phyloP scores from a whole-genome alignment of 164 flowering plant genomes.

The Vitis cinerea region DNA sequence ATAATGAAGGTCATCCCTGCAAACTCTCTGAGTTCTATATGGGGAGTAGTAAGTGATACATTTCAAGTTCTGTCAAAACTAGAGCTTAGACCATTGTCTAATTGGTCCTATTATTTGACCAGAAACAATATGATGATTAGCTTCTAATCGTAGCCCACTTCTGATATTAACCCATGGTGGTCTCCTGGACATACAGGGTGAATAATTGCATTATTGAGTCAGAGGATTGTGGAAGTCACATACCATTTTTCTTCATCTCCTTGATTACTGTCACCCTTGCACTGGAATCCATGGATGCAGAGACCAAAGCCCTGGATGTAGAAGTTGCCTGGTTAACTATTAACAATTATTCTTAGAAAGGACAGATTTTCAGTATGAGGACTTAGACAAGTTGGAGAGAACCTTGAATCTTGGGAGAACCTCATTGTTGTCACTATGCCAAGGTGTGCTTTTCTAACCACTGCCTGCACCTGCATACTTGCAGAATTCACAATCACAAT shows the following conservation, averaged over 20 bases:
- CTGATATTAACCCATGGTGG: too few species aligned
- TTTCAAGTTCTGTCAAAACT: too few species aligned
- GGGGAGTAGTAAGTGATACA: too few species aligned
- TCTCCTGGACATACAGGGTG: too few species aligned
- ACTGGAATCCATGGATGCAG: constrained; percentile 80
- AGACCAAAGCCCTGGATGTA: constrained; percentile 62
- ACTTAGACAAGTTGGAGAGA: background rate
- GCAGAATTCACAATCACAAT: constrained; percentile 46
- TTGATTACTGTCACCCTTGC: constrained; percentile 67
- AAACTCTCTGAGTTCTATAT: too few species aligned
- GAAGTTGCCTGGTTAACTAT: constrained; percentile 4
- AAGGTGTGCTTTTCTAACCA: constrained; percentile 70
- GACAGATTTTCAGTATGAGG: background rate
- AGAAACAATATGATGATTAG: too few species aligned
- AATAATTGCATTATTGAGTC: background rate
- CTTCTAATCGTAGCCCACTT: too few species aligned
- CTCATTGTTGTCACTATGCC: constrained; percentile 70
- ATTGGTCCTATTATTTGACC: too few species aligned
- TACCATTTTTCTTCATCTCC: constrained; percentile 53
- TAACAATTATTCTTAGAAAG: background rate
- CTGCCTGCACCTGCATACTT: constrained; percentile 43
- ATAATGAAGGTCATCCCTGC: too few species aligned
- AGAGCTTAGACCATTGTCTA: too few species aligned
- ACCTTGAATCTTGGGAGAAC: constrained; percentile 88
- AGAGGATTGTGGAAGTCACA: constrained; percentile 12